A percentile compares a stretch with the other conserved stretches of the same genome.
These are phyloP conservation scores for Colletotrichum coccodes DNA, from an alignment of 2,329 filamentous ascomycete genomes.

Conservation along the genomic window DNA sequence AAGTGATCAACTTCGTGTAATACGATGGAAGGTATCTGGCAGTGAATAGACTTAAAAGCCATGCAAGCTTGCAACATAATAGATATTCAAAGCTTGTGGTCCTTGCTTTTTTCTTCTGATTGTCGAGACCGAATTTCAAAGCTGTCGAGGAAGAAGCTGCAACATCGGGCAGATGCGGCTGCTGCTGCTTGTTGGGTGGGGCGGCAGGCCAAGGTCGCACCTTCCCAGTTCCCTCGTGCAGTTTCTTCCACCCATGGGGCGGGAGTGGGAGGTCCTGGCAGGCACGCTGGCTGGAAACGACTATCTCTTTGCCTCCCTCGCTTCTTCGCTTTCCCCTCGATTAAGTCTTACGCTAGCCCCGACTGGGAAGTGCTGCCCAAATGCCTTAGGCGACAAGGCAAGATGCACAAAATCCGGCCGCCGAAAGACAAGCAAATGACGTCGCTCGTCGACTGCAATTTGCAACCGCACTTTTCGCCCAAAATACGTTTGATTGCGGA, in stretches of 20 bases:
- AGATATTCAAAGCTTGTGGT: background rate
- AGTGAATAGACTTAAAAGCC: no score
- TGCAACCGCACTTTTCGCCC: background rate
- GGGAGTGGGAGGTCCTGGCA: background rate
- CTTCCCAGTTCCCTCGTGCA: background rate
- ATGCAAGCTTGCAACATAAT: background rate
- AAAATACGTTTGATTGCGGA: conserved; percentile 8
- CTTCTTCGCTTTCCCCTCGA: conserved; percentile 6
- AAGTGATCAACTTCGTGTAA: background rate
- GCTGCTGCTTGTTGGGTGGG: conserved; percentile 27
- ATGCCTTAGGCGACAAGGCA: conserved; percentile 31
- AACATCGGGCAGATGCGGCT: conserved; percentile 30
- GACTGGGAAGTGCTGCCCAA: background rate
- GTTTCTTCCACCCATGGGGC: background rate
- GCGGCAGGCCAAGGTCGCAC: conserved; percentile 2
- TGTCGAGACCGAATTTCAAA: background rate
- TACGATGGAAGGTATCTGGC: background rate
- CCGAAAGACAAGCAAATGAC: conserved; percentile 20
- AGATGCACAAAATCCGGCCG: background rate
- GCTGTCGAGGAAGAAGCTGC: conserved; percentile 26
- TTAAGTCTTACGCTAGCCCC: conserved; percentile 21
- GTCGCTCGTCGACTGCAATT: conserved; percentile 9
- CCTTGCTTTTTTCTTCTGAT: background rate
- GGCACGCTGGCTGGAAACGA: background rate
- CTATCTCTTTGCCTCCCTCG: background rate